Evolutionary conservation across 208 protist species (phyloP), one percentile per base, ranked within the genome.

Genomic region (Trypanosoma vivax): DNA sequence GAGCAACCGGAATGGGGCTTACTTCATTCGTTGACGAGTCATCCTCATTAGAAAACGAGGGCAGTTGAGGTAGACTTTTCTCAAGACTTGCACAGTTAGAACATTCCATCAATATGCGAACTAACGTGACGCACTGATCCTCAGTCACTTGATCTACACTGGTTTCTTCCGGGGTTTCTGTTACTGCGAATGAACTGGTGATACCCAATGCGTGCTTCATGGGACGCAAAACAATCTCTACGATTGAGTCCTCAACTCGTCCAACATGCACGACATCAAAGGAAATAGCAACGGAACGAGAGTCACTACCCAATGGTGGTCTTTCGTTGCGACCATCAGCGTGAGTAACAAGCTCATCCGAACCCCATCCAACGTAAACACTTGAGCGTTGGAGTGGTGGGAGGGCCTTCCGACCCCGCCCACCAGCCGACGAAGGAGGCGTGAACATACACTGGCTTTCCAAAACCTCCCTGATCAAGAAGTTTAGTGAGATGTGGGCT

Each of bases 401-500:
- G 34, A 23, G 5, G 5, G 5, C 5, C 5, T 43, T 19, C 38
- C n/a, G n/a, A 0, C 39, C 9, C n/a, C 16, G n/a, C n/a, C 10
- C 39, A 43, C n/a, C 23, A 21, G 39, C 9, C 29, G 41, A 42
- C 14, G 46, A 2, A 34, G 41, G 13, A 10, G 23, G 23, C 30
- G 28, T 29, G 25, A 50, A 65, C 28, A 18, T 13, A 23, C 31
- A 19, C 16, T 10, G 11, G 29, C 35, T 58, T 25, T 42, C 2
- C 21, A 52, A 52, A 29, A 67, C 29, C 38, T 42, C 52, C 33
- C 24, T 58, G 10, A 67, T 29, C 3, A 92, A 59, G 48, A 79
- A 88, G 10, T 64, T 65, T 2, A 88, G 31, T 6, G 84, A 83
- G 16, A 92, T 56, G 41, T 87, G 74, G 3, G 60, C 66, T 47